Base-by-base conservation (phyloP, 108 stramenopile genomes). In the Seminavis robusta region DNA sequence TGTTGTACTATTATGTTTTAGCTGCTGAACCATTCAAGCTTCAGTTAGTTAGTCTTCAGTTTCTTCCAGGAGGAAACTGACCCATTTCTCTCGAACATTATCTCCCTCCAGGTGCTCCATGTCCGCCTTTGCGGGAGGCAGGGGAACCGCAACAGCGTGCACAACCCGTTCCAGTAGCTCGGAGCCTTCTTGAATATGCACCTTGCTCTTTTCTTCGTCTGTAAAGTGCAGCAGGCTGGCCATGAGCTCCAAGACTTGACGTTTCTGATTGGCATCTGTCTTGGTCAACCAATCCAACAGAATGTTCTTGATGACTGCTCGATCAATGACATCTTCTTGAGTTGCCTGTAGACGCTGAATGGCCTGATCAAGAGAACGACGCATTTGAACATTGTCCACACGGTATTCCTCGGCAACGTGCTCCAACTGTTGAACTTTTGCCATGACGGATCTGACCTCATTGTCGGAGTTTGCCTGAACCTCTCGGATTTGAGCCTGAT, bases 251-350 rank as follows among this genome's bases (percentile, higher is more conserved):
- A 94, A 64, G 6, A 94, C 87, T 63, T 90, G 79, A 52, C 91
- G 65, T 53, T 85, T 84, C 5, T 59, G 74, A 45, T 84, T 85
- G 2, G 31, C 28, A 5, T 73, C 77, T 4, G 55, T 64, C 70
- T 76, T 78, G 3, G 57, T 54, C 36, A 84, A 78, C 92, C 92
- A 94, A 64, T 94, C 92, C 34, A 94, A 68, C 24, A 94, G 81
- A 23, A 94, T 80, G 54, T 90, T 94, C 56, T 94, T 94, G 67
- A 94, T 94, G 15, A 94, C 50, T 19, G 69, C 61, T 46, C 92
- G 77, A 70, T 94, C 92, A 30, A 94, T 76, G 13, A 94, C 83
- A 55, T 94, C 92, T 65, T 94, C 92, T 71, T 94, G 88, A n/a
- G 65, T 89, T 9, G 73, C 73, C 62, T 88, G 86, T n/a, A 94